Percentiles rank a stretch among this genome's conserved stretches.
Conservation (phyloP, 257 asterid genomes). For the Nicotiana tomentosiformis region DNA sequence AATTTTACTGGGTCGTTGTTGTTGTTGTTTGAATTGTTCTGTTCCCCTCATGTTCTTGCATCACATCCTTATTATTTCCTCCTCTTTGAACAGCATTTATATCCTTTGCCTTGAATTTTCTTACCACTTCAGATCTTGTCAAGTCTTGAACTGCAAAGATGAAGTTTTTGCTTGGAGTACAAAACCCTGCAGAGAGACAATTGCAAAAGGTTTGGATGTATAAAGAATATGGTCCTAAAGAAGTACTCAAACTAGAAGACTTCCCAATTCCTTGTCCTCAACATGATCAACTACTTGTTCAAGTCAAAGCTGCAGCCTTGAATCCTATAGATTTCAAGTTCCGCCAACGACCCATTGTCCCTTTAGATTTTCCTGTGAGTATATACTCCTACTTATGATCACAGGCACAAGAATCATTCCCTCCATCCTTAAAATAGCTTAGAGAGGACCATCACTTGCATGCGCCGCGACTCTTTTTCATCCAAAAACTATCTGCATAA, state of each 20-base stretch:
- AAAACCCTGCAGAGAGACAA: neutral
- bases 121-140: neutral
- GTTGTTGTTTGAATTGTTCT: too few relatives aligned
- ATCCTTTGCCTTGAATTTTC: neutral
- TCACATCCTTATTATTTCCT: too few relatives aligned
- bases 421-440: neutral
- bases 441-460: neutral
- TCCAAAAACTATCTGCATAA: neutral
- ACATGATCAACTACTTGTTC: constrained; percentile 39
- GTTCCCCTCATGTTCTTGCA: neutral
- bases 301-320: constrained; percentile 53
- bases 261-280: constrained; percentile 41
- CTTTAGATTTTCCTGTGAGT: constrained; percentile 41
- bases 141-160: neutral
- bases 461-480: neutral
- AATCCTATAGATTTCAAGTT: constrained; percentile 67
- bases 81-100: too few relatives aligned
- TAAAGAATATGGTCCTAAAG: constrained; percentile 53
- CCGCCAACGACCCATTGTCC: constrained; percentile 32
- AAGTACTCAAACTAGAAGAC: constrained; percentile 43
- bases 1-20: too few relatives aligned
- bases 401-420: neutral
- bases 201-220: constrained; percentile 66
- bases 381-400: neutral
- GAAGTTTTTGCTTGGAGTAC: neutral